Percentiles rank a stretch among this genome's conserved stretches.
These are phyloP conservation scores for Schrenkiella parvula DNA, from an alignment of 345 rosid genomes.

Conservation along the genomic window DNA sequence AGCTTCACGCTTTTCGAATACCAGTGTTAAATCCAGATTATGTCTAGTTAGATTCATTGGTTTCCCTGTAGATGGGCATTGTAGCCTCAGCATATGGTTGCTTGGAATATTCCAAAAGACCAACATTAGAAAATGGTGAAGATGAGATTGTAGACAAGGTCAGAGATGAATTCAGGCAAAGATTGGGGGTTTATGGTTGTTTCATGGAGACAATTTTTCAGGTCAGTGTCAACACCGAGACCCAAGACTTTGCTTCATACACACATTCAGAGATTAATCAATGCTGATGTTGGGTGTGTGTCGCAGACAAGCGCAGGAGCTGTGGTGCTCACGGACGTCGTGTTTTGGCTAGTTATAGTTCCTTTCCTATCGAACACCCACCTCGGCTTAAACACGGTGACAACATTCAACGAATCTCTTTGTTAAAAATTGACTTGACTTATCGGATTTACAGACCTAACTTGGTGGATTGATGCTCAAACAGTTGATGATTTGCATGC, in stretches of 20 bases:
- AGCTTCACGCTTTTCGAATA: background rate
- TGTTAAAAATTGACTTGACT: background rate
- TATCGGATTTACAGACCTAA: background rate
- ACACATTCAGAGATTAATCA: background rate
- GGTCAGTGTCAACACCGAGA: constrained; percentile 31
- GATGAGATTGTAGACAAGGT: constrained; percentile 30
- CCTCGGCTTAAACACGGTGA: constrained; percentile 57
- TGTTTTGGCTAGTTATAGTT: constrained; percentile 72
- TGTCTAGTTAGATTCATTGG: background rate
- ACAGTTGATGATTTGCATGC: constrained; percentile 88
- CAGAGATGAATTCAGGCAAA: constrained; percentile 30
- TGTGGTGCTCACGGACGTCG: constrained; percentile 61
- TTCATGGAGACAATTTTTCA: constrained; percentile 70
- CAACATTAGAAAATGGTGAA: constrained; percentile 25
- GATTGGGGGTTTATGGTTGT: constrained; percentile 71
- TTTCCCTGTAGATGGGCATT: constrained; percentile 54
- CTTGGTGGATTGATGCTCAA: background rate
- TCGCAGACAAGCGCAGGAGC: constrained; percentile 80
- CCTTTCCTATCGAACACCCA: constrained; percentile 62
- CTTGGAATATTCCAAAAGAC: constrained; percentile 38
- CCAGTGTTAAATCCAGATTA: background rate
- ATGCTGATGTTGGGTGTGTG: background rate
- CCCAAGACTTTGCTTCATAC: background rate
- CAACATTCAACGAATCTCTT: constrained; percentile 4
- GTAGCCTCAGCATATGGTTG: constrained; percentile 72